Evolutionary conservation across 208 protist species (phyloP).

Genomic region (Crithidia brevicula): DNA sequence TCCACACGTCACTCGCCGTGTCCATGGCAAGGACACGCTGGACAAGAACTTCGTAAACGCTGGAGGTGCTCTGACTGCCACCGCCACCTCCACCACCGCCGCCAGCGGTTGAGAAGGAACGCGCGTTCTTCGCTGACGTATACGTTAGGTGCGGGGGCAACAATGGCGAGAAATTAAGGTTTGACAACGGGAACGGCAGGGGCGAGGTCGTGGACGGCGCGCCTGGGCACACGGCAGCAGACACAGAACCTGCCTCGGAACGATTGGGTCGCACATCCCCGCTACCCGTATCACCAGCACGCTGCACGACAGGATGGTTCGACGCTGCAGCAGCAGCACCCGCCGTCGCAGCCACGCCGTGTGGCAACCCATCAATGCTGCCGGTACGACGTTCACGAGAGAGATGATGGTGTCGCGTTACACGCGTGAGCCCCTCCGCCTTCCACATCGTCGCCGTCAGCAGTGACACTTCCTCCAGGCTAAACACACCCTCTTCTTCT

Average conservation of each 20-base stretch:
- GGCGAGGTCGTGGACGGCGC: too few species aligned
- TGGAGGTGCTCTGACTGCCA: conserved; percentile 18
- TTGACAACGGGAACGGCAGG: not conserved
- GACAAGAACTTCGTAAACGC: conserved; percentile 31
- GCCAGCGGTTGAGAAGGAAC: not conserved
- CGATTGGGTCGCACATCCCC: too few species aligned
- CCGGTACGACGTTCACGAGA: too few species aligned
- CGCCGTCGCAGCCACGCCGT: too few species aligned
- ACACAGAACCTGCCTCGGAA: too few species aligned
- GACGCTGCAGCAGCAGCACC: too few species aligned
- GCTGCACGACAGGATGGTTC: too few species aligned
- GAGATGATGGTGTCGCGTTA: too few species aligned
- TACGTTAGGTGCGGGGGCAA: conserved; percentile 1
- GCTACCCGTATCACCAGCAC: too few species aligned
- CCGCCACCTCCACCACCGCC: conserved; percentile 2
- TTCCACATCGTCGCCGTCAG: conserved; percentile 36
- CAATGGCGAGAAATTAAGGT: not conserved
- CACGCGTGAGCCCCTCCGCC: conserved; percentile 29
- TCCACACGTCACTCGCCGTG: conserved; percentile 37
- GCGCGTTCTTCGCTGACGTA: not conserved
- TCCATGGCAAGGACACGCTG: conserved; percentile 31
- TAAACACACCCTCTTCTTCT: conserved; percentile 28
- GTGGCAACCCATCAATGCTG: too few species aligned
- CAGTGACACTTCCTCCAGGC: conserved; percentile 16
- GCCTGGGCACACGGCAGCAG: too few species aligned